Percentiles rank a stretch among this genome's conserved stretches.
Conservation (phyloP, 2,329 filamentous ascomycete genomes). For the Cladosporium sp. region DNA sequence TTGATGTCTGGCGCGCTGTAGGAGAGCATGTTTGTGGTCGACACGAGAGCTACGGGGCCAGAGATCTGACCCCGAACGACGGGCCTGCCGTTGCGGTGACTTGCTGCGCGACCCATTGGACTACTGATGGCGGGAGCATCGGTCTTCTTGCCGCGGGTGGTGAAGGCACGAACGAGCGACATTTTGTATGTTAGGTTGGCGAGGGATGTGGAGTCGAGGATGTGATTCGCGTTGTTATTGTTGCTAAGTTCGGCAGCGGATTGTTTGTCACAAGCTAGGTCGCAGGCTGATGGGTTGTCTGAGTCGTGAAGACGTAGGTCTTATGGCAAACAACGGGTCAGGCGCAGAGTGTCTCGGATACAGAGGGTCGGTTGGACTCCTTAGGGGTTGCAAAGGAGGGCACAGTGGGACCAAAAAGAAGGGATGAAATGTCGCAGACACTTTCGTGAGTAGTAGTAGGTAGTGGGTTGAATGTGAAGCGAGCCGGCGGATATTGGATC, state of each 20-base stretch:
- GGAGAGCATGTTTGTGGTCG: conserved; percentile 93
- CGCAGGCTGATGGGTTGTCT: conserved; percentile 6
- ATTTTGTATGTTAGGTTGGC: conserved; percentile 31
- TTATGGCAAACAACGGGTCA: conserved; percentile 9
- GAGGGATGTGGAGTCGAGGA: background rate
- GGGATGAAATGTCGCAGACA: conserved; percentile 11
- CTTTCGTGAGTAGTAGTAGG: background rate
- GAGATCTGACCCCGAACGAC: conserved; percentile 74
- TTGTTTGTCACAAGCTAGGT: background rate
- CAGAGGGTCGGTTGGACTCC: background rate
- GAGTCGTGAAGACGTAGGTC: conserved; percentile 9
- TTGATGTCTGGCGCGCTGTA: conserved; percentile 86
- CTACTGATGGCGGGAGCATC: conserved; percentile 32
- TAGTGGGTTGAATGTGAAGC: background rate
- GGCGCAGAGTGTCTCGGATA: conserved; percentile 4
- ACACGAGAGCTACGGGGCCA: conserved; percentile 77
- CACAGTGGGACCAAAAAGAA: conserved; percentile 5
- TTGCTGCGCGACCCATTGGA: conserved; percentile 37
- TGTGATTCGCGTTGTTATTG: no score
- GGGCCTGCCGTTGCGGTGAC: conserved; percentile 44
- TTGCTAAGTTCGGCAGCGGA: background rate
- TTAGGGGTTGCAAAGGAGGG: conserved; percentile 1
- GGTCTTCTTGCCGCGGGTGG: conserved; percentile 62
- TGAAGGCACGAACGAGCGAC: conserved; percentile 69
- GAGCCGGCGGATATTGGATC: conserved; percentile 3